phyloP scores from a whole-genome alignment of 352 stramenopile species.

The Phytophthora rubi region DNA sequence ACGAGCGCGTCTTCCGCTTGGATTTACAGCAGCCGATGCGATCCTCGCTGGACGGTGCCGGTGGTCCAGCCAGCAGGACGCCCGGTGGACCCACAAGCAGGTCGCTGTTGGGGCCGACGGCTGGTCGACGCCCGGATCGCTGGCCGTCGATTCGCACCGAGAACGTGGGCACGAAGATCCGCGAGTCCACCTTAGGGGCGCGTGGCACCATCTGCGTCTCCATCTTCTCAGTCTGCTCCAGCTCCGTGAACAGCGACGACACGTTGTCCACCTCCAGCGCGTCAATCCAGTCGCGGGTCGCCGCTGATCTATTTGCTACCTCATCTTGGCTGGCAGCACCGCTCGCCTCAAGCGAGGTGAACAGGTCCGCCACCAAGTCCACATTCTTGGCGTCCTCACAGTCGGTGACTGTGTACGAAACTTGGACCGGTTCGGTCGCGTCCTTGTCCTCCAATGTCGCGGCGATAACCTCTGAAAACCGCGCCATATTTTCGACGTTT shows the following conservation, averaged over 20 bases:
- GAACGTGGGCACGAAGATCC: conserved; percentile 66
- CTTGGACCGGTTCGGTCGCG: neutral
- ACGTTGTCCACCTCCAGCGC: conserved; percentile 61
- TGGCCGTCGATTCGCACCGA: conserved; percentile 57
- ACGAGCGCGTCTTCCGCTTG: conserved; percentile 51
- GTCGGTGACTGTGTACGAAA: conserved; percentile 13
- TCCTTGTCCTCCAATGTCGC: conserved; percentile 36
- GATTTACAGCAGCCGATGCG: conserved; percentile 41
- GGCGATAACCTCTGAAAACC: conserved; percentile 35
- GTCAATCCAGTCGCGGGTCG: conserved; percentile 53
- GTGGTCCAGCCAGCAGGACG: conserved; percentile 44
- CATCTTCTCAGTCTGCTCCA: conserved; percentile 34
- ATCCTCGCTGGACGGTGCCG: conserved; percentile 30
- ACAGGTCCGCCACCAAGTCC: conserved; percentile 47
- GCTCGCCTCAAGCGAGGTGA: conserved; percentile 41
- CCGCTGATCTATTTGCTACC: conserved; percentile 12
- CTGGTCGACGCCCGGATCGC: conserved; percentile 11
- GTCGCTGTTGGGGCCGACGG: conserved; percentile 22
- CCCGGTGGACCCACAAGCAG: conserved; percentile 56
- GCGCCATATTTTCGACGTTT: conserved; percentile 37
- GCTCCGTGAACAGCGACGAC: conserved; percentile 50
- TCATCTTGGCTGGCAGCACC: conserved; percentile 9
- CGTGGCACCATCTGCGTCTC: conserved; percentile 1
- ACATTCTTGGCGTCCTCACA: conserved; percentile 49
- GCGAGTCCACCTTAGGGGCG: conserved; percentile 44